A percentile compares a stretch with the other conserved stretches of the same genome.
phyloP scores from a whole-genome alignment of 257 asterid species.

The Parsonsia alboflavescens region DNA sequence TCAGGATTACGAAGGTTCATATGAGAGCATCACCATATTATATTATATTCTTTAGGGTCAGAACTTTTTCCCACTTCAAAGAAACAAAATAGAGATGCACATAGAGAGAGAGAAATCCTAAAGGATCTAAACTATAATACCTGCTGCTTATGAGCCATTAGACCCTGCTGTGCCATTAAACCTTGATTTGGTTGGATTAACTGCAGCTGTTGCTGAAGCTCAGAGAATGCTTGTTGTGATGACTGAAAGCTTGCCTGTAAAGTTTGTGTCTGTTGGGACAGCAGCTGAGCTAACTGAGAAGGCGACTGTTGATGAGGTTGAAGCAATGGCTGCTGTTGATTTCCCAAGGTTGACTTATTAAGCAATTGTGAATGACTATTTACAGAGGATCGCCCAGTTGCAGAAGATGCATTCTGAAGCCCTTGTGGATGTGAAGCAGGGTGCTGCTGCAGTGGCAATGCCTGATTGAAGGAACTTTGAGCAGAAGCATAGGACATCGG shows the following conservation, averaged over 20 bases:
- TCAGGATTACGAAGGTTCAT: not conserved
- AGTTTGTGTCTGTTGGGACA: conserved; percentile 84
- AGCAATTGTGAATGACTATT: conserved; percentile 17
- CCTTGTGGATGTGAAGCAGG: conserved; percentile 49
- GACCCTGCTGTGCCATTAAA: conserved; percentile 50
- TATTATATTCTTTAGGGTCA: not conserved
- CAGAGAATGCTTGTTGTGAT: conserved; percentile 75
- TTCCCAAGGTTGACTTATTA: conserved; percentile 20
- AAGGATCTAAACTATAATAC: conserved; percentile 26
- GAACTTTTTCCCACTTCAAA: not conserved
- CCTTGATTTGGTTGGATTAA: conserved; percentile 66
- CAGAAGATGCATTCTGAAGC: conserved; percentile 40
- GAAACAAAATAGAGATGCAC: not conserved
- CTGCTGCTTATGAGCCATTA: conserved; percentile 58
- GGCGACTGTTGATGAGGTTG: conserved; percentile 53
- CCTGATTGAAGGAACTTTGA: conserved; percentile 46
- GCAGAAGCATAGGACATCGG: conserved; percentile 37
- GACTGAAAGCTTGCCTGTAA: conserved; percentile 92
- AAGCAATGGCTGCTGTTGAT: conserved; percentile 44
- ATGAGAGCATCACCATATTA: not conserved
- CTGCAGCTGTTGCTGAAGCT: conserved; percentile 90
- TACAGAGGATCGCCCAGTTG: conserved; percentile 43
- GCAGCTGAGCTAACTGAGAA: conserved; percentile 84
- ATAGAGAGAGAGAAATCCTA: not conserved
- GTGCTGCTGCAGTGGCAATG: conserved; percentile 40